Conservation (phyloP, 345 rosid genomes). For the rapeseed (Brassica napus) region Da-Ae NC_063451.1:32077001-32077500, state of each 20-base stretch:
- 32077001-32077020: neutral
- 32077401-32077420: slow-evolving; percentile 47
- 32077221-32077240: slow-evolving; percentile 74
- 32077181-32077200: slow-evolving; percentile 76
- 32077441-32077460: slow-evolving; percentile 75
- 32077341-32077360: slow-evolving; percentile 79
- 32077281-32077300: neutral
- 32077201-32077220: slow-evolving; percentile 72
- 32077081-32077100: neutral
- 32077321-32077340: neutral
- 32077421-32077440: slow-evolving; percentile 30
- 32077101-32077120: neutral
- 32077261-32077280: neutral
- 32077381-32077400: slow-evolving; percentile 59
- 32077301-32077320: neutral
- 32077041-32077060: neutral
- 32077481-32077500: slow-evolving; percentile 32
- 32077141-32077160: slow-evolving; percentile 15
- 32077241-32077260: slow-evolving; percentile 46
- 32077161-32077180: slow-evolving; percentile 58
- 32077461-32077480: slow-evolving; percentile 53
- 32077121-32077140: neutral
- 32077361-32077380: slow-evolving; percentile 72
- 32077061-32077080: neutral
- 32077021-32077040: neutral